phyloP scores from a whole-genome alignment of 169 alveolate genomes.

The Cryptosporidium ubiquitum region DNA sequence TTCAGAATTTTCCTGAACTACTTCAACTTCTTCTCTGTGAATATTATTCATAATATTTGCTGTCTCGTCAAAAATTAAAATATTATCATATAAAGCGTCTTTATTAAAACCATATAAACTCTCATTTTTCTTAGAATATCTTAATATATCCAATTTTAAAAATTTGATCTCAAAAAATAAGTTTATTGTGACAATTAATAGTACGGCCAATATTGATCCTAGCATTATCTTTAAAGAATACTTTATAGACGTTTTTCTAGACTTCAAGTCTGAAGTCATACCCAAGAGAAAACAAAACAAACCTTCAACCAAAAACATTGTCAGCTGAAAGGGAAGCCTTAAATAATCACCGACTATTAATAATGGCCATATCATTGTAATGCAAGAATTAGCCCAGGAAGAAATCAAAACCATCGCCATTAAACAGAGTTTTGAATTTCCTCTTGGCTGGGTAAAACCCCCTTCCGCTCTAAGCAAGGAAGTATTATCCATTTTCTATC shows the following conservation, averaged over 20 bases:
- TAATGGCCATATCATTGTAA: conserved; percentile 51
- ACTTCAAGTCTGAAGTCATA: conserved; percentile 27
- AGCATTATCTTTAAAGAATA: conserved; percentile 31
- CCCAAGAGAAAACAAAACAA: conserved; percentile 2
- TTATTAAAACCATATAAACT: not conserved
- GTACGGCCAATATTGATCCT: not conserved
- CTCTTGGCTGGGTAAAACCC: not conserved
- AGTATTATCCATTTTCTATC: conserved; percentile 12
- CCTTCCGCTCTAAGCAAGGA: conserved; percentile 14
- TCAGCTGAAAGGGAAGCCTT: conserved; percentile 18
- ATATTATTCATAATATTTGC: not conserved
- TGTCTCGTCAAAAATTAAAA: conserved; percentile 31
- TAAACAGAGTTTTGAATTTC: not conserved
- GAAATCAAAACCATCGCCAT: conserved; percentile 18
- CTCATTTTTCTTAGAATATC: not conserved
- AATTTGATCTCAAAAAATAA: not conserved
- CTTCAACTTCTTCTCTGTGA: not conserved
- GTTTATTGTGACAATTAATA: not conserved
- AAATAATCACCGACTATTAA: not conserved
- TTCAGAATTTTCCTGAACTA: not conserved
- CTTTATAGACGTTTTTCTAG: conserved; percentile 31
- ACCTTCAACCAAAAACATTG: conserved; percentile 24
- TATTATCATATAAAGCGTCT: conserved; percentile 7
- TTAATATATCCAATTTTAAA: conserved; percentile 4
- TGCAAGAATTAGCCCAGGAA: conserved; percentile 45